Evolutionary conservation across 306 rosid species (phyloP).

Genomic region (Quercus dentata): DNA sequence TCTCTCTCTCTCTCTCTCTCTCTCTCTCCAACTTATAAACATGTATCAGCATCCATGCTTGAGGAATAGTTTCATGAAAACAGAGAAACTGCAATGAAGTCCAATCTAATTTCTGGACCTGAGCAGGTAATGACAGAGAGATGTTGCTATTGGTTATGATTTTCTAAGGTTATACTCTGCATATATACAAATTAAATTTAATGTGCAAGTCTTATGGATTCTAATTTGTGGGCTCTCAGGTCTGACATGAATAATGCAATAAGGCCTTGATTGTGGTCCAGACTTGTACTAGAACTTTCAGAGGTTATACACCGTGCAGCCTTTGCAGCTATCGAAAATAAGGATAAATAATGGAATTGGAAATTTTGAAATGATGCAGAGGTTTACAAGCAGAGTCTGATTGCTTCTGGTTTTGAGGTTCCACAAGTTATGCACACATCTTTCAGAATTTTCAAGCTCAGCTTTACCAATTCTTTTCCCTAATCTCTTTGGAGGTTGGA

Average conservation of each 20-base stretch:
- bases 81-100: not conserved
- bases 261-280: not conserved
- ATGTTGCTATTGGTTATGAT: not conserved
- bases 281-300: not conserved
- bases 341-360: not conserved
- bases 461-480: not conserved
- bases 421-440: not conserved
- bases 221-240: not conserved
- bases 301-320: not conserved
- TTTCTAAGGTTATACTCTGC: not conserved
- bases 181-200: not conserved
- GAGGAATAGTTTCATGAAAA: not conserved
- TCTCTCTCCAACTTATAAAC: not conserved
- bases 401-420: not conserved
- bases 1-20: not conserved
- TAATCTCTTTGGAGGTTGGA: not conserved
- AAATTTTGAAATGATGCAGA: not conserved
- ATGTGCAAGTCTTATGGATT: not conserved
- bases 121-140: not conserved
- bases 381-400: not conserved
- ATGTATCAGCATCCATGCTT: not conserved
- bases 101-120: not conserved
- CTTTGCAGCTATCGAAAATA: not conserved
- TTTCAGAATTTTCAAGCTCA: not conserved
- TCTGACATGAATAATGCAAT: not conserved